Evolutionary conservation across 306 rosid genomes (phyloP), one percentile per base, ranked within the genome.

Genomic region (Leucaena leucocephala): DNA sequence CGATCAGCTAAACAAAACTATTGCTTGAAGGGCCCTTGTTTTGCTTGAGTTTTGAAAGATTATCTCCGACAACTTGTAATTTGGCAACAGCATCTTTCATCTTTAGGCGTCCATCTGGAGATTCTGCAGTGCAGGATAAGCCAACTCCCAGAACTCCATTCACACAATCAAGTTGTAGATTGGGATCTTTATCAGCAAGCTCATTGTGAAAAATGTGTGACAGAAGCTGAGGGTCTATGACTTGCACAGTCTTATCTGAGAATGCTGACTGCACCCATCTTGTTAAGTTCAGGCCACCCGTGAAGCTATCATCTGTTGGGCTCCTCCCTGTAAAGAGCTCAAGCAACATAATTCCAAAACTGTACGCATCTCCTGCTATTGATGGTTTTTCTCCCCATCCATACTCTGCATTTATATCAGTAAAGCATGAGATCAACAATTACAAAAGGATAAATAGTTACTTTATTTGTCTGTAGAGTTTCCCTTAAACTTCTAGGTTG

Each of bases 321-420:
- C 89, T 82, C 78, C 76, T 93, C 14, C 92, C 89, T 1, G 89
- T 77, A 11, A 90, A 86, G 12, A 93, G 85, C 77, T 90, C 89
- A 14, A 93, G 80, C 78, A 92, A 45, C 84, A 84, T 82, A 66
- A 90, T 82, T 8, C 97, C 96, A 42, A 87, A 92, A 76, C 97
- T 90, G 39, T 92, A 92, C 21, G 89, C 87, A 81, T 92, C 97
- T 75, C 96, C 97, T 7, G 87, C 88, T n/a, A 83, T 79, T 1
- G 90, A 80, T 36, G 94, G 83, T 55, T 82, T 88, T 74, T 84
- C 83, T 70, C 92, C 91, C 83, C 86, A 78, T 36, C 94, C 96
- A 70, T 90, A 92, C 58, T 92, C 97, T 92, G 86, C 83, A 83
- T 35, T 64, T 36, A 64, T 39, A 2, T 65, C 33, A 3, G 54